Conservation (phyloP, 2,329 filamentous ascomycete genomes). For the Clonostachys rhizophaga region DNA sequence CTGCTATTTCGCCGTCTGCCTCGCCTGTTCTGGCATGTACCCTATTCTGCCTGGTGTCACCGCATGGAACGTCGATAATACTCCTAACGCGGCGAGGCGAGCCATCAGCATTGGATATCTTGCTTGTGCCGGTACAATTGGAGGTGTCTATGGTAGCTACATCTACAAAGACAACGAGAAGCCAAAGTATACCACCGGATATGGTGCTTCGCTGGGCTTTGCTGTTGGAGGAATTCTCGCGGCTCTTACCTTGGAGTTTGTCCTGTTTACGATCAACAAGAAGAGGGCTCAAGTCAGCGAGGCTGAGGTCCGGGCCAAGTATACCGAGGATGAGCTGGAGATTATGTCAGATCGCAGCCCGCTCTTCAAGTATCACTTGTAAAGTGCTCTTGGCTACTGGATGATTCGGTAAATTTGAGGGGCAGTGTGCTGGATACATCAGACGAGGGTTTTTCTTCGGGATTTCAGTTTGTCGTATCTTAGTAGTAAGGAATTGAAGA, state of each 20-base stretch:
- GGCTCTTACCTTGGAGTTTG: slow-evolving; percentile 15
- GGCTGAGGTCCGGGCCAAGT: slow-evolving; percentile 8
- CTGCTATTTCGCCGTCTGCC: slow-evolving; percentile 61
- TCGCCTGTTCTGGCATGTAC: slow-evolving; percentile 68
- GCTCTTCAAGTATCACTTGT: slow-evolving; percentile 11
- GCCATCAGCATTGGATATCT: slow-evolving; percentile 60
- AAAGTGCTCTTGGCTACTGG: no score
- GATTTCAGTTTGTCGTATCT: no score
- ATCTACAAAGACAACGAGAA: slow-evolving; percentile 3
- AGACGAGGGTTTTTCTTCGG: no score
- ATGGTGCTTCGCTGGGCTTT: slow-evolving; percentile 18
- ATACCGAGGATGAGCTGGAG: slow-evolving; percentile 8
- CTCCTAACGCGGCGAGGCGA: slow-evolving; percentile 62
- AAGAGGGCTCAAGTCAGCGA: slow-evolving; percentile 11
- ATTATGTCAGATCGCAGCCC: slow-evolving; percentile 11
- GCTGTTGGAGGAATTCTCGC: slow-evolving; percentile 11
- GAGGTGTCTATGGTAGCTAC: slow-evolving; percentile 25
- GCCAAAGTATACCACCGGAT: slow-evolving; percentile 20
- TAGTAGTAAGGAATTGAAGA: no score
- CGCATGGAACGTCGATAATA: slow-evolving; percentile 72
- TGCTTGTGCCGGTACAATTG: slow-evolving; percentile 56
- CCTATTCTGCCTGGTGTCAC: slow-evolving; percentile 75
- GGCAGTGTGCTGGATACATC: no score
- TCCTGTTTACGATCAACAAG: slow-evolving; percentile 12
- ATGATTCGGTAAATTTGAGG: no score